Evolutionary conservation across 148 eudicot species (phyloP), one percentile per base, ranked within the genome.

Genomic region (Rhododendron ferrugineum): DNA sequence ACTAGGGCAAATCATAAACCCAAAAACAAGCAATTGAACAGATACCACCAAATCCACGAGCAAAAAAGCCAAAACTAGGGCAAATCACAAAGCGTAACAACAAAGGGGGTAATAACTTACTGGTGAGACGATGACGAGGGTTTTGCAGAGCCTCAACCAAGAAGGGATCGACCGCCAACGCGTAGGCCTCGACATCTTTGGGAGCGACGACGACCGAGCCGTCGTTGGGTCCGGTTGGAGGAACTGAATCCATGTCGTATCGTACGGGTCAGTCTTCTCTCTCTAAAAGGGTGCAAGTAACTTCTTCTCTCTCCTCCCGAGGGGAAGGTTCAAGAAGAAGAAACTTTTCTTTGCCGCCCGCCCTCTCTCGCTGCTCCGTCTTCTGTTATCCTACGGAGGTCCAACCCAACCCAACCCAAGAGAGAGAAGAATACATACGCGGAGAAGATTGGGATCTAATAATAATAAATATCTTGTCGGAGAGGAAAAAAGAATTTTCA

Each of bases 121-220:
- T 92, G 87, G 99, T 93, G 37, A 96, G 91, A 84, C 98, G 99
- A 88, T 95, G 98, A 85, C 99, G 95, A 89, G 96, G 97, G 92
- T 95, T 95, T 85, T 97, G 99, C 70, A 95, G 98, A 78, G 98
- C 99, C 88, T 97, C 99, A 44, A 94, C 87, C 52, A 97, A 91
- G 85, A 97, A 95, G 40, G 97, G 98, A 83, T 96, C 98, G 1
- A 97, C 72, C 20, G 28, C 87, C 60, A 91, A 88, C 1, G 87
- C 89, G 46, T 80, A 85, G 18, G 42, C 76, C 58, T 87, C 86
- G 58, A 46, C 85, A 34, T 90, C 92, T 80, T 86, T 84, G 42
- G 81, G 42, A 66, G 84, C 68, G 46, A 23, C 88, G 7, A 52
- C 56, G 44, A 86, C 85, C 34, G 54, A 75, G 36, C 72, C 85